Evolutionary conservation across 306 rosid species (phyloP).

Genomic region (Citrullus colocynthis): DNA sequence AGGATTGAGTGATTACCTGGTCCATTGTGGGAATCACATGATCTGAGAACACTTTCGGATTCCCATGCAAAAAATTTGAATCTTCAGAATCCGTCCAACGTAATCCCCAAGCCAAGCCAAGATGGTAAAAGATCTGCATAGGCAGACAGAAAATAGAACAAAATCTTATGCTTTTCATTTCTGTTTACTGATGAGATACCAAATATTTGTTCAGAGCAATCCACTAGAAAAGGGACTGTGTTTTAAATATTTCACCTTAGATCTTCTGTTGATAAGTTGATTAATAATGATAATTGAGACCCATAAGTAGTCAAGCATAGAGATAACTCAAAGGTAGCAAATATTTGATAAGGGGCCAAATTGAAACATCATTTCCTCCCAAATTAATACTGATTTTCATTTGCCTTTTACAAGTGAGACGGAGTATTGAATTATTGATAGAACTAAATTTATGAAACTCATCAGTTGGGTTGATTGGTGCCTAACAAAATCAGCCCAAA

Average conservation of each 20-base stretch:
- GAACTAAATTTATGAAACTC: too few relatives aligned
- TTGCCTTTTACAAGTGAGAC: too few relatives aligned
- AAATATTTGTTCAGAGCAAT: neutral
- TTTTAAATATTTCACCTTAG: neutral
- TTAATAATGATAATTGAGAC: neutral
- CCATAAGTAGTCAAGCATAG: neutral
- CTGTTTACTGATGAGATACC: neutral
- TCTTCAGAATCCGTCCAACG: conserved; percentile 50
- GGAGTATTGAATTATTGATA: too few relatives aligned
- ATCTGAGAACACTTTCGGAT: conserved; percentile 40
- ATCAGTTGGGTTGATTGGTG: too few relatives aligned
- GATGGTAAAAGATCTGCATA: conserved; percentile 69
- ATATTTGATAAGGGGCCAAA: neutral
- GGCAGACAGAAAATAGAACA: conserved; percentile 9
- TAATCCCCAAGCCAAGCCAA: conserved; percentile 80
- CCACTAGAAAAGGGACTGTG: neutral
- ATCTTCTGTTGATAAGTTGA: neutral
- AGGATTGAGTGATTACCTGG: conserved; percentile 30
- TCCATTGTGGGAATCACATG: conserved; percentile 53
- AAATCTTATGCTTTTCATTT: neutral
- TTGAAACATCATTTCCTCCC: too few relatives aligned
- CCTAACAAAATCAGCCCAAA: neutral
- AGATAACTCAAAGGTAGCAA: neutral
- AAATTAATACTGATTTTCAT: too few relatives aligned
- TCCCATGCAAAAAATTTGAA: conserved; percentile 11